A percentile compares a stretch with the other conserved stretches of the same genome.
phyloP scores from a whole-genome alignment of 768 basidiomycete genomes.

The Termitomyces sp. region DNA sequence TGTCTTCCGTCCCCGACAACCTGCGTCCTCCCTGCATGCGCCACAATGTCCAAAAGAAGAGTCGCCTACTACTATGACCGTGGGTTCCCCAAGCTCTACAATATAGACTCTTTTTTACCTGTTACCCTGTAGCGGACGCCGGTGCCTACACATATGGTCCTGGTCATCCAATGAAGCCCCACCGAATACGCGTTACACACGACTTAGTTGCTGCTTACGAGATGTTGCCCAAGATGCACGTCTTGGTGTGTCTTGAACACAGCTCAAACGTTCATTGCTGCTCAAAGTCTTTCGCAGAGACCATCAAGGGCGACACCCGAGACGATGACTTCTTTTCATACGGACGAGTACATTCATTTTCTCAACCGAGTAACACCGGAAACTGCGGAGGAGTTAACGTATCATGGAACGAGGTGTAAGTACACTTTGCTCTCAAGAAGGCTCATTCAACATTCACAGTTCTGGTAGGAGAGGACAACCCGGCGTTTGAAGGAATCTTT shows the following conservation, averaged over 20 bases:
- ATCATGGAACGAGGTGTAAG: slow-evolving; percentile 78
- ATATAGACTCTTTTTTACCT: not conserved
- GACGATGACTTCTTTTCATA: slow-evolving; percentile 89
- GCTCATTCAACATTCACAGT: slow-evolving; percentile 22
- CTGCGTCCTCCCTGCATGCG: slow-evolving; percentile 1
- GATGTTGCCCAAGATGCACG: slow-evolving; percentile 90
- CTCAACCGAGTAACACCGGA: slow-evolving; percentile 86
- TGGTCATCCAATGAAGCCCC: slow-evolving; percentile 95
- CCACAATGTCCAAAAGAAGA: slow-evolving; percentile 60
- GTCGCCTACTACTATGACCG: slow-evolving; percentile 82
- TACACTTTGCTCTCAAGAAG: not conserved
- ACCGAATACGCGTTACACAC: slow-evolving; percentile 91
- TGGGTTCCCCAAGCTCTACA: slow-evolving; percentile 15
- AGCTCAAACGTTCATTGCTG: not conserved
- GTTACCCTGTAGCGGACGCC: slow-evolving; percentile 51
- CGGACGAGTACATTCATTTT: slow-evolving; percentile 97
- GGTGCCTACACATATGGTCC: slow-evolving; percentile 75
- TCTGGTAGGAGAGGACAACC: slow-evolving; percentile 88
- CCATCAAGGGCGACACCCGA: slow-evolving; percentile 67
- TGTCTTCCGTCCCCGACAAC: slow-evolving; percentile 2
- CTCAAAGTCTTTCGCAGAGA: slow-evolving; percentile 33
- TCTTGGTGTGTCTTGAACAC: slow-evolving; percentile 53
- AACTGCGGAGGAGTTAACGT: slow-evolving; percentile 81
- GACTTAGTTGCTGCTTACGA: slow-evolving; percentile 87
- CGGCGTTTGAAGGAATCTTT: slow-evolving; percentile 92